Conservation (phyloP, 208 protist species). For the Trypanosoma conorhini region DNA sequence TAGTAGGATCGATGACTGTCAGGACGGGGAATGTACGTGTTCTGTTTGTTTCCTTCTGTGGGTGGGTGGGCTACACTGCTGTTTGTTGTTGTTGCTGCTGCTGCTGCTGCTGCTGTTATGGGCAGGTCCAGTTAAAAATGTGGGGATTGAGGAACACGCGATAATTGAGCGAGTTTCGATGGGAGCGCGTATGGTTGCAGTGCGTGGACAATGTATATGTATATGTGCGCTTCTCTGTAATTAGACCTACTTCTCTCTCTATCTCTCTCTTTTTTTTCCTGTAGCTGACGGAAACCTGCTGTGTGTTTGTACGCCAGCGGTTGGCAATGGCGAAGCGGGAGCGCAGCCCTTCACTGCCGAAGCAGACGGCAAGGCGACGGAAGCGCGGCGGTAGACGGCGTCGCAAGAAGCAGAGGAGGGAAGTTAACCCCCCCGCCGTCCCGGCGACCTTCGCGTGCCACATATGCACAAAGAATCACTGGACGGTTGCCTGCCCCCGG, state of each 20-base stretch:
- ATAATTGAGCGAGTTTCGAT: no score
- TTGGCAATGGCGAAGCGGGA: slow-evolving; percentile 28
- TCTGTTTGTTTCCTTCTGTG: background rate
- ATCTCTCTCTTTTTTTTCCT: slow-evolving; percentile 4
- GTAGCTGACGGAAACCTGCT: background rate
- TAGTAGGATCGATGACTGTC: background rate
- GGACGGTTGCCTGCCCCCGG: slow-evolving; percentile 73
- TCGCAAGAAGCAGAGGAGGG: slow-evolving; percentile 11
- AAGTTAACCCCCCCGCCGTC: slow-evolving; percentile 18
- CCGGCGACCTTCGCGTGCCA: slow-evolving; percentile 69
- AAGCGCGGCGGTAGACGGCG: slow-evolving; percentile 22
- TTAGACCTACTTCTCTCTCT: background rate
- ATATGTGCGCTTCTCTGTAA: background rate
- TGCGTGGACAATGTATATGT: no score
- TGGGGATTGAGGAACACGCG: no score
- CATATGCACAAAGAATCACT: slow-evolving; percentile 81
- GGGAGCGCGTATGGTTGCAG: no score
- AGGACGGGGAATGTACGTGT: background rate
- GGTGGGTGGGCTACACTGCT: no score
- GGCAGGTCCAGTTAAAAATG: no score
- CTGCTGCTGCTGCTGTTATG: no score
- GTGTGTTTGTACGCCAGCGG: background rate
- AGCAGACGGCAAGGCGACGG: slow-evolving; percentile 18
- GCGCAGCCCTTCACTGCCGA: slow-evolving; percentile 20
- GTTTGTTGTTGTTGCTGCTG: no score